A percentile compares a stretch with the other conserved stretches of the same genome.
These are phyloP conservation scores for Botrytis elliptica DNA, from an alignment of 2,329 filamentous ascomycete genomes.

Conservation along the genomic window DNA sequence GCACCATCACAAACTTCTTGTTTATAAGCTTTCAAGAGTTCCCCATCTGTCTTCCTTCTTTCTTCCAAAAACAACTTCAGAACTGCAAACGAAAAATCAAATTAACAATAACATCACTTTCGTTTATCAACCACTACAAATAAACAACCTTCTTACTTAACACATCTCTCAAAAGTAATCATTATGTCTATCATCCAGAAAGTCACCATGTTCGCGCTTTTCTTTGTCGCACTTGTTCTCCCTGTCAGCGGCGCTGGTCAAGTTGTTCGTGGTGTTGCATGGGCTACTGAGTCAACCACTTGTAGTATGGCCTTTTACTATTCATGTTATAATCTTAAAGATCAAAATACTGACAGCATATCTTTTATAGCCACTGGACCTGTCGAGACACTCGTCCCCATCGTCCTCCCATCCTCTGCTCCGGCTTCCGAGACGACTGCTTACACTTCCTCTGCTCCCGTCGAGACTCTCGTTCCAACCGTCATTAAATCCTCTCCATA, in stretches of 20 bases:
- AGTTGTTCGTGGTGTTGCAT: conserved; percentile 1
- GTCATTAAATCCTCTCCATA: not conserved
- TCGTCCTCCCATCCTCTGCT: not conserved
- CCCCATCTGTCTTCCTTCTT: not conserved
- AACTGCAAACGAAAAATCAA: not conserved
- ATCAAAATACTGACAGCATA: not conserved
- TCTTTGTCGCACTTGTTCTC: not conserved
- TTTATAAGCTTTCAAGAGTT: not conserved
- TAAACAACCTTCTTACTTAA: not conserved
- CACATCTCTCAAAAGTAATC: not conserved
- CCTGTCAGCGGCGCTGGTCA: not conserved
- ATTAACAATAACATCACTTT: not conserved
- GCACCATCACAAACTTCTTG: not conserved
- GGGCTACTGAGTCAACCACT: not conserved
- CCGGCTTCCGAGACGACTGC: not conserved
- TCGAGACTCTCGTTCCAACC: not conserved
- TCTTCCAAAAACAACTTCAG: not conserved
- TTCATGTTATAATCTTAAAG: not conserved
- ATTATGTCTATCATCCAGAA: not conserved
- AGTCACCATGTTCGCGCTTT: not conserved
- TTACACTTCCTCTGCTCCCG: not conserved
- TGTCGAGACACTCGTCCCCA: not conserved
- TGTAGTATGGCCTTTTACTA: not conserved
- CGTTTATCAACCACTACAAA: not conserved
- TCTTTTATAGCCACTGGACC: not conserved